Base-by-base conservation (phyloP, 1,284 basidiomycete species). In the Pascua sp. region DNA sequence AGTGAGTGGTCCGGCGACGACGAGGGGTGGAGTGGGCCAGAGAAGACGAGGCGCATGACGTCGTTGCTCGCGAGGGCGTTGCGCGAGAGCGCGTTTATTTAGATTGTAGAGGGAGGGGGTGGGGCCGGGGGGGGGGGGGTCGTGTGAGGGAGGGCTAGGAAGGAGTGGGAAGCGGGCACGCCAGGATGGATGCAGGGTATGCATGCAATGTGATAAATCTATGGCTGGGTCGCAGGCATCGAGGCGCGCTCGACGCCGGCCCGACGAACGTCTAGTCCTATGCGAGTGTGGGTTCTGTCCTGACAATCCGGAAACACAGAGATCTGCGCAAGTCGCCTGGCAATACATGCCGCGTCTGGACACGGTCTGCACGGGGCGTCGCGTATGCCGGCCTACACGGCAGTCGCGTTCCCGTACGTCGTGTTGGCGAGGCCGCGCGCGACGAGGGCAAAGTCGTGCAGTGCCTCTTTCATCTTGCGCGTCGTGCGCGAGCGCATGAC, bases 401-500 rank as follows among this genome's bases (percentile, higher is more conserved):
- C 68, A 11, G 76, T 76, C 2, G 75, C 76, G 51, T 71, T 77
- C 4, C 76, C 76, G 60, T 78, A 78, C 5, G 70, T 73, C 24
- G 76, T 77, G 51, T 73, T 75, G 42, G 73, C 76, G 48, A 78
- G 55, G 4, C 76, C 76, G 49, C 76, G 63, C 3, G 72, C 67
- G 17, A 79, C 71, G 24, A 79, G 63, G 9, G 77, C 77, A 63
- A 79, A 79, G 49, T 79, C 77, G 55, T 79, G 72, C 46, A 78
- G 60, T n/a, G 77, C 77, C 60, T 77, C 77, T 47, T 74, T 64
- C 66, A 79, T 77, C 64, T 71, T 72, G 55, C 72, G 67, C 5
- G 73, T 69, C 38, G 74, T 77, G 5, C 77, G 66, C 16, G 71
- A 70, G 45, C 73, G 73, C 46, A 87, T 78, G 18, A 92, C 81